phyloP scores from a whole-genome alignment of 441 rosid species.

The Populus hybrid region DNA sequence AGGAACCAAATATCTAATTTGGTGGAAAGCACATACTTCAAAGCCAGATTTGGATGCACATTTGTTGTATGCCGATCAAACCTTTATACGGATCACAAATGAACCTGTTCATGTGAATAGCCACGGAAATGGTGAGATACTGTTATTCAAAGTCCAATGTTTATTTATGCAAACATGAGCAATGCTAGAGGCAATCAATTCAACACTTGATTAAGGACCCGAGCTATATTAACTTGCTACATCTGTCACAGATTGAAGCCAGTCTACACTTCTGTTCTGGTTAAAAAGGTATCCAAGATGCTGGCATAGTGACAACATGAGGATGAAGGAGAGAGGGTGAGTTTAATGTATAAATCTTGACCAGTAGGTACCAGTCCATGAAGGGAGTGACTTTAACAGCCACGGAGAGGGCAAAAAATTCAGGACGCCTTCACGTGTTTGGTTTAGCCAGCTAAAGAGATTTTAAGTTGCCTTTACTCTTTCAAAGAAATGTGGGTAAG shows the following conservation, averaged over 20 bases:
- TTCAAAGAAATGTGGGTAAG: not conserved
- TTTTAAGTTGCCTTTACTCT: not conserved
- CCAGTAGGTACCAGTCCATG: not conserved
- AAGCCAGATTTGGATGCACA: not conserved
- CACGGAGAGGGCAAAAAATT: not conserved
- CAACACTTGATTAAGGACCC: not conserved
- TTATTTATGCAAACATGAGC: not conserved
- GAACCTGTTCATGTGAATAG: slow-evolving; percentile 41
- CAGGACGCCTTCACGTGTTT: not conserved
- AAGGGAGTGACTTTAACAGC: not conserved
- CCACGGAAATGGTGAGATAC: not conserved
- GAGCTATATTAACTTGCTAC: not conserved
- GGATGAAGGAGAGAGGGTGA: not conserved
- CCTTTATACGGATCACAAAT: slow-evolving; percentile 69
- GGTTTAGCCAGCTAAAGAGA: too few species aligned
- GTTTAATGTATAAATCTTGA: not conserved
- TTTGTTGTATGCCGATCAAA: slow-evolving; percentile 26
- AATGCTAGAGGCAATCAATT: not conserved
- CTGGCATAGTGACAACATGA: not conserved
- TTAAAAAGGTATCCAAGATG: not conserved
- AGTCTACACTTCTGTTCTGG: not conserved
- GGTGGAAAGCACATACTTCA: slow-evolving; percentile 1
- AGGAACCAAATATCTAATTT: not conserved
- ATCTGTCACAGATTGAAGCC: not conserved
- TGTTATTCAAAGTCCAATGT: not conserved